Evolutionary conservation across 2,329 filamentous ascomycete species (phyloP).

Genomic region (Coniochaeta prunicola): DNA sequence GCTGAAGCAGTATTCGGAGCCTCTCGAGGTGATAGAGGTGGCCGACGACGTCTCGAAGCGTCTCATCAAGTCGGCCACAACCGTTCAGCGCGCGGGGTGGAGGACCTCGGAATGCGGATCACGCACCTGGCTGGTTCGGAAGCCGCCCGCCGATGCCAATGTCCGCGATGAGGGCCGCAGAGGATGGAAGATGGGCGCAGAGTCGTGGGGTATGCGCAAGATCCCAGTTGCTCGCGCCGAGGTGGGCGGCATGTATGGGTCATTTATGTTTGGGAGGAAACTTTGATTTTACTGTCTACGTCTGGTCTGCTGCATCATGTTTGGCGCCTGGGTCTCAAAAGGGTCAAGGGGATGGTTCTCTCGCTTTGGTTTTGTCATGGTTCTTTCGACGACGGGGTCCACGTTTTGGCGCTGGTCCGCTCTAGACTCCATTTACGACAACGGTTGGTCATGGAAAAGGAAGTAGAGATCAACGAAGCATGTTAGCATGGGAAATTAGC

Average conservation of each 20-base stretch:
- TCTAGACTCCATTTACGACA: not conserved
- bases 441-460: not conserved
- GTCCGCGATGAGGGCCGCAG: conserved; percentile 50
- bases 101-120: conserved; percentile 61
- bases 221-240: conserved; percentile 87
- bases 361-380: not conserved
- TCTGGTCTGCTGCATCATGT: not conserved
- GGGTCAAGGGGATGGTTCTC: not conserved
- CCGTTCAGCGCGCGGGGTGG: conserved; percentile 60
- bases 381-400: not conserved
- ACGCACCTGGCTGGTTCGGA: conserved; percentile 60
- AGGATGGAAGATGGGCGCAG: conserved; percentile 77
- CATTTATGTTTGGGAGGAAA: conserved; percentile 55
- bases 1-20: conserved; percentile 52
- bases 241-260: conserved; percentile 89
- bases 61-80: conserved; percentile 54
- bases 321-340: not conserved
- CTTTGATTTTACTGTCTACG: not conserved
- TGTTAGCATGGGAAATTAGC: not conserved
- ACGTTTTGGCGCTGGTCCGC: not conserved
- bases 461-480: not conserved
- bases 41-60: conserved; percentile 60
- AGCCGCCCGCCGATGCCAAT: conserved; percentile 27
- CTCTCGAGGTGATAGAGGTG: conserved; percentile 71
- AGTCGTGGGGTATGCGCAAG: conserved; percentile 82